phyloP scores from a whole-genome alignment of 176 grass and related monocot species.

The Carex littledalei region DNA sequence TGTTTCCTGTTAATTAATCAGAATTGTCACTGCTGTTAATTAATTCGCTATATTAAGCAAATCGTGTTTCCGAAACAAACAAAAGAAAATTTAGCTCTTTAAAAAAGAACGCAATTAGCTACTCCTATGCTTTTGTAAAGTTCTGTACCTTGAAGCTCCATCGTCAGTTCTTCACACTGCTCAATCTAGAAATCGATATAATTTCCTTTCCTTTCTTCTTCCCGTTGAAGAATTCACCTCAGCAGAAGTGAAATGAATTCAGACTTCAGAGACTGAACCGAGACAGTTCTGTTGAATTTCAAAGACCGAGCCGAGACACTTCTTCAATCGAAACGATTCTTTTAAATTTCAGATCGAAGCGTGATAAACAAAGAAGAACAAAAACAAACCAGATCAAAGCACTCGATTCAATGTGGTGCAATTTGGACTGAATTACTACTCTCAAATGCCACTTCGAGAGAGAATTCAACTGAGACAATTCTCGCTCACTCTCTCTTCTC shows the following conservation, averaged over 20 bases:
- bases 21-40: conserved; percentile 7
- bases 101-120: neutral
- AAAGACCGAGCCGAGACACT: neutral
- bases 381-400: conserved; percentile 6
- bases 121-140: neutral
- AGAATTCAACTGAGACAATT: neutral
- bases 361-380: neutral
- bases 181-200: neutral
- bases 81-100: neutral
- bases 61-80: neutral
- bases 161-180: conserved; percentile 17
- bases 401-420: neutral
- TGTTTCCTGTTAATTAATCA: conserved; percentile 48
- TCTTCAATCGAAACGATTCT: neutral
- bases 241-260: neutral
- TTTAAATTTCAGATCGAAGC: conserved; percentile 6
- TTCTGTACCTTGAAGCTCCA: conserved; percentile 69
- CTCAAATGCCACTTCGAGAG: neutral
- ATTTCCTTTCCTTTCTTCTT: conserved; percentile 1
- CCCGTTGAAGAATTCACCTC: conserved; percentile 6
- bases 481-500: neutral
- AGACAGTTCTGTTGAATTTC: neutral
- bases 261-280: neutral
- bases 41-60: neutral
- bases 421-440: neutral